Base-by-base conservation (phyloP, 768 basidiomycete species). In the Tephrocybe sp. region DNA sequence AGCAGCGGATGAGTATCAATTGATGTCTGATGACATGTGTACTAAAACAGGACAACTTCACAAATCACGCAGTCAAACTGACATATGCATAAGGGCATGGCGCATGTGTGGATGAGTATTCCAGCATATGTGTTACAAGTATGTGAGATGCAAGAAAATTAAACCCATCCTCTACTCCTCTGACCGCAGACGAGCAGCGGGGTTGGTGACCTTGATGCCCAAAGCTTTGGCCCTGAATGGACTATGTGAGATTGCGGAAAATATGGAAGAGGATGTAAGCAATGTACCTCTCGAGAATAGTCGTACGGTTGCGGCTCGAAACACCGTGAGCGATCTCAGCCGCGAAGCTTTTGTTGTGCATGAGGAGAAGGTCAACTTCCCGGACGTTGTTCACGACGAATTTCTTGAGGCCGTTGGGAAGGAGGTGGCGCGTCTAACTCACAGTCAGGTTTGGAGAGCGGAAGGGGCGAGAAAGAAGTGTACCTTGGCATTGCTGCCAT, bases 271-370 rank as follows among this genome's bases (percentile, higher is more conserved):
- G 9, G 37, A n/a, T 26, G n/a, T 31, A 16, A 13, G 3, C 19
- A 43, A 69, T 74, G 35, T 55, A 90, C 87, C 94, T 82, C 73
- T 95, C 92, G 43, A 98, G 74, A 60, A 99, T 94, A 49, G 80
- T 74, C 47, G 86, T 85, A 60, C 97, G 90, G 81, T 98, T 98
- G 69, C 92, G 87, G 78, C 89, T 90, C 76, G 87, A 91, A 57
- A 99, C 94, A 60, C 84, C 86, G 80, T 97, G 95, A 44, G 97
- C 97, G 61, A 99, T 93, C 70, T 96, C 92, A 46, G 94, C 97
- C 41, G 94, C 87, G 67, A 88, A 98, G 63, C 76, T 87, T 78
- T 92, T 92, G 84, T 92, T 95, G 83, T 98, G 95, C 93, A 98
- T 95, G 44, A 98, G 79, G 55, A 98, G 86, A 61, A 98, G 83